These are phyloP conservation scores for Pseudogymnoascus destructans DNA, from an alignment of 2,329 filamentous ascomycete genomes.

Conservation along the genomic window DNA sequence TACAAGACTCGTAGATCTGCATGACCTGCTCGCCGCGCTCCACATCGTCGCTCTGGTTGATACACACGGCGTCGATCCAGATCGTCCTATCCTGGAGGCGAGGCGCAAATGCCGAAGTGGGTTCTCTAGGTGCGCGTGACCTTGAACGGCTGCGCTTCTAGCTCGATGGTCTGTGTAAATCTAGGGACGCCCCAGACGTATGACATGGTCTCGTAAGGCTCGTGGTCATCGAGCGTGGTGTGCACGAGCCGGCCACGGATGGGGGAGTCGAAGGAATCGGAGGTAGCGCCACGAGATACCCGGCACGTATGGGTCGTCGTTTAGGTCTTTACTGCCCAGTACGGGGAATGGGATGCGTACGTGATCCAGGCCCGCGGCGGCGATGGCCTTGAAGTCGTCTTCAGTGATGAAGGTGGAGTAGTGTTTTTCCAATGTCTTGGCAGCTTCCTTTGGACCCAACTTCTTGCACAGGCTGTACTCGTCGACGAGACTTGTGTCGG, in stretches of 20 bases:
- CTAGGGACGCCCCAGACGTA: conserved; percentile 25
- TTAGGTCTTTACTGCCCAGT: conserved; percentile 88
- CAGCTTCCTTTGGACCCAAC: conserved; percentile 52
- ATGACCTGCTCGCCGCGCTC: conserved; percentile 12
- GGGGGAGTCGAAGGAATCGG: conserved; percentile 18
- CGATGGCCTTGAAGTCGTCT: conserved; percentile 71
- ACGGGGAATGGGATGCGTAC: conserved; percentile 92
- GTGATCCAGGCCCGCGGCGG: conserved; percentile 80
- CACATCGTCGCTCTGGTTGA: conserved; percentile 11
- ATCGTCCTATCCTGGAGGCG: neutral
- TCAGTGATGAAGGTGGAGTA: conserved; percentile 84
- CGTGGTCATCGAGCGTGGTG: neutral
- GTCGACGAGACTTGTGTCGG: conserved; percentile 60
- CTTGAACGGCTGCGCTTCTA: neutral
- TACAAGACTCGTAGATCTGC: conserved; percentile 11
- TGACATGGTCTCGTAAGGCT: conserved; percentile 23
- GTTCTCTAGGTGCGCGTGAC: neutral
- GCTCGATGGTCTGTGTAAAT: conserved; percentile 5
- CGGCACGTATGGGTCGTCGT: conserved; percentile 74
- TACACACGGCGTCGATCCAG: conserved; percentile 12
- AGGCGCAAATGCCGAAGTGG: conserved; percentile 1
- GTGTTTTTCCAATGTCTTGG: conserved; percentile 65
- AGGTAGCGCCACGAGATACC: conserved; percentile 89
- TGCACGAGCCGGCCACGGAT: neutral
- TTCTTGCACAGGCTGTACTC: conserved; percentile 69